Conservation (phyloP, 768 basidiomycete genomes). For the Holtermannia corniformis region DNA sequence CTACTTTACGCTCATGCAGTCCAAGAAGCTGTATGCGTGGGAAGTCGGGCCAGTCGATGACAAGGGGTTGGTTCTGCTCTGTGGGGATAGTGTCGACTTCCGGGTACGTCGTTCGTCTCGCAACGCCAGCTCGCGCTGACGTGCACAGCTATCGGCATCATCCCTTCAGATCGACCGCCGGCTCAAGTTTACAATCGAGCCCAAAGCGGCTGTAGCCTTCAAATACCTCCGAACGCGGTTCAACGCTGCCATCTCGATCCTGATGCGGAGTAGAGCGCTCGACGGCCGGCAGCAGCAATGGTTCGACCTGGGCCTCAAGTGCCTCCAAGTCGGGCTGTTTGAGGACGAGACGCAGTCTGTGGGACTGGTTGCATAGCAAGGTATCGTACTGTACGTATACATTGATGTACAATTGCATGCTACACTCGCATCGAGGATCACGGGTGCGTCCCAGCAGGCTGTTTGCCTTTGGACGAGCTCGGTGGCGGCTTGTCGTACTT, state of each 20-base stretch:
- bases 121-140: not conserved
- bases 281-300: slow-evolving; percentile 55
- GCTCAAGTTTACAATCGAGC: slow-evolving; percentile 58
- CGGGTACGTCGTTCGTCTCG: slow-evolving; percentile 49
- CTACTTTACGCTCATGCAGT: slow-evolving; percentile 91
- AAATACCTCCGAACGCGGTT: slow-evolving; percentile 66
- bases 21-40: slow-evolving; percentile 67
- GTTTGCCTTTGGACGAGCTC: not conserved
- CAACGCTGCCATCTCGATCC: slow-evolving; percentile 49
- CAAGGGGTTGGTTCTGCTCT: slow-evolving; percentile 66
- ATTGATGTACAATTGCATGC: too few species aligned
- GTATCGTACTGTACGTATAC: not conserved
- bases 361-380: slow-evolving; percentile 4
- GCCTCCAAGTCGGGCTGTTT: slow-evolving; percentile 17
- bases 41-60: slow-evolving; percentile 86
- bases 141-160: slow-evolving; percentile 57
- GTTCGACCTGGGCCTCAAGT: slow-evolving; percentile 59
- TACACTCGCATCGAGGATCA: too few species aligned
- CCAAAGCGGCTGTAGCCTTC: slow-evolving; percentile 68
- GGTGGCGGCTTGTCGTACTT: not conserved
- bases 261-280: slow-evolving; percentile 57
- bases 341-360: slow-evolving; percentile 10
- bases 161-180: slow-evolving; percentile 75
- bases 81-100: slow-evolving; percentile 74
- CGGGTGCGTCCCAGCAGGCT: too few species aligned